Base-by-base conservation (phyloP, 371 early-diverging fungal genomes). In the Mortierella sp. region DNA sequence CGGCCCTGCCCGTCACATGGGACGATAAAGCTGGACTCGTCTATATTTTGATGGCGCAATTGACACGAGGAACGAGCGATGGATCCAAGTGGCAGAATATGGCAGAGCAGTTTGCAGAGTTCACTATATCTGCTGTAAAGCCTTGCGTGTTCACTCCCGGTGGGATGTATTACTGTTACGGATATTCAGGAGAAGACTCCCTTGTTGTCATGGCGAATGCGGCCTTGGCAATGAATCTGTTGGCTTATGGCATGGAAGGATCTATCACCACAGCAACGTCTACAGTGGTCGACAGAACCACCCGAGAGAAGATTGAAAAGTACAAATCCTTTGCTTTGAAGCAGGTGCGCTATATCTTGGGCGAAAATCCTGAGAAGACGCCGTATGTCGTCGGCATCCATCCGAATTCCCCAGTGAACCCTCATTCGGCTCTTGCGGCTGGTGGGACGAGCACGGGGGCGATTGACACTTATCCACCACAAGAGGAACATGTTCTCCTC, bases 321-420 rank as follows among this genome's bases (percentile, higher is more conserved):
- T 89, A 86, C 54, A 64, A 57, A 0, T 43, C 55, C 0, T 89
- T 89, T 65, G 83, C 87, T 1, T n/a, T 43, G 14, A 56, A 41
- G 4, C 89, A 89, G 60, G 70, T 86, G 17, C 65, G 83, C 28
- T 87, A 87, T 60, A 14, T 85, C 14, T 68, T 89, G 11, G 89
- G 89, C 17, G 73, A 82, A 15, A 89, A 89, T 46, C 83, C 80
- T 1, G 82, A 83, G 78, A 80, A 78, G 49, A 85, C 83, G 4
- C 87, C 89, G 5, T 88, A 87, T 73, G 81, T 88, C 5, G 79
- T 82, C 37, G 89, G 89, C 23, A 81, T 87, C 2, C 87, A 85
- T 28, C 66, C 71, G 53, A 87, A 87, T 28, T 86, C 89, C 1
- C 87, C 87, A 3, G 64, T 68, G 32, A 87, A 88, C 43, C 87